Percentiles rank a stretch among this genome's conserved stretches.
phyloP scores from a whole-genome alignment of 768 basidiomycete genomes.

The Agrocybe pediades region DNA sequence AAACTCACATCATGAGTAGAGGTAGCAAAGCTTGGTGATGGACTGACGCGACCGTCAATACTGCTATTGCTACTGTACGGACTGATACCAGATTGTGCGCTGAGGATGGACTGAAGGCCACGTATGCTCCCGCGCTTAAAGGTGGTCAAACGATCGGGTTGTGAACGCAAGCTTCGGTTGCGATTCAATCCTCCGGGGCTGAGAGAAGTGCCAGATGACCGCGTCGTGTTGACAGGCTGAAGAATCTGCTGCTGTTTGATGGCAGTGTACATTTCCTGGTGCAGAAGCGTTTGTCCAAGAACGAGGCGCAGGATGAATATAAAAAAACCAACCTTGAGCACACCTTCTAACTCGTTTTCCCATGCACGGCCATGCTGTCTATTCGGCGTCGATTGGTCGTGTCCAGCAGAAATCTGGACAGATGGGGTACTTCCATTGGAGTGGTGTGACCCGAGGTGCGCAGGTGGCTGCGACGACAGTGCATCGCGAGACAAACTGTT shows the following conservation, averaged over 20 bases:
- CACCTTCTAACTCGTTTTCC: conserved; percentile 84
- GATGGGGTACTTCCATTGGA: conserved; percentile 47
- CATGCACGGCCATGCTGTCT: conserved; percentile 61
- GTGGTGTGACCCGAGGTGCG: conserved; percentile 34
- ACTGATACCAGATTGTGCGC: conserved; percentile 62
- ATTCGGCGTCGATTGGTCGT: conserved; percentile 26
- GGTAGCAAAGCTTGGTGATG: conserved; percentile 91
- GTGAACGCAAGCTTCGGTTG: conserved; percentile 72
- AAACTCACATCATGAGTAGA: conserved; percentile 78
- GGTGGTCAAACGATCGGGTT: conserved; percentile 70
- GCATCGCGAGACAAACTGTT: conserved; percentile 73
- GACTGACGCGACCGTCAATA: conserved; percentile 88
- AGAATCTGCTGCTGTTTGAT: conserved; percentile 91
- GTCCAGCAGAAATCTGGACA: conserved; percentile 44
- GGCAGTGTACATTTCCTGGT: conserved; percentile 92
- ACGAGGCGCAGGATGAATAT: not conserved
- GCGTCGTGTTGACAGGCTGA: conserved; percentile 65
- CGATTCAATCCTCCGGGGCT: conserved; percentile 60
- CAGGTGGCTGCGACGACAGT: conserved; percentile 34
- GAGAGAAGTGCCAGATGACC: conserved; percentile 57
- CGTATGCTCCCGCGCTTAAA: conserved; percentile 92
- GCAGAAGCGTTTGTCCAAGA: not conserved
- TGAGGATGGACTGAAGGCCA: conserved; percentile 80
- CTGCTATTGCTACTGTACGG: conserved; percentile 86
- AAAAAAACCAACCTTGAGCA: conserved; percentile 68